Percentiles rank a stretch among this genome's conserved stretches.
phyloP scores from a whole-genome alignment of 306 rosid genomes.

The Gleditsia sinensis region DNA sequence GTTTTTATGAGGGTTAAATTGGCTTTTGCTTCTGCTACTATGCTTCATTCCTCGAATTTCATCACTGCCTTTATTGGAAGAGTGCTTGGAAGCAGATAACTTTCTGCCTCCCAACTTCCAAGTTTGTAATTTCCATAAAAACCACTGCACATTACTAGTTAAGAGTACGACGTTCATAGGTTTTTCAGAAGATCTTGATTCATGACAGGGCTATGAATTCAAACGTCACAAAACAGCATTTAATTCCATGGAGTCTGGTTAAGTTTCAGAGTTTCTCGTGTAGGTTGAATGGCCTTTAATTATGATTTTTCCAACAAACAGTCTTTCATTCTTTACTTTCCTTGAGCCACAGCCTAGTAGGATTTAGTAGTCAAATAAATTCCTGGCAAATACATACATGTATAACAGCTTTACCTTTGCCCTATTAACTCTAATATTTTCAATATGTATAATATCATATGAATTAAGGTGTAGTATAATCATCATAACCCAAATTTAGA shows the following conservation, averaged over 20 bases:
- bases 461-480: neutral
- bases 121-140: neutral
- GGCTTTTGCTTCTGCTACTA: neutral
- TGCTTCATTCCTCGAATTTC: neutral
- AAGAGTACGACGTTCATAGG: no score
- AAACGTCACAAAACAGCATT: neutral
- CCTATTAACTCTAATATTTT: no score
- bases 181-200: neutral
- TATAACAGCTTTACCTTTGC: neutral
- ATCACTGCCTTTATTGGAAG: neutral
- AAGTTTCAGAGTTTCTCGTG: no score
- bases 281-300: neutral
- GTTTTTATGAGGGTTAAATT: neutral
- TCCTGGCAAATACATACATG: no score
- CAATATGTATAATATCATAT: no score
- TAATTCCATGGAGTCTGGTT: neutral
- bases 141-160: no score
- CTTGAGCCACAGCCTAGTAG: no score
- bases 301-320: no score
- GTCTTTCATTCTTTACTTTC: neutral
- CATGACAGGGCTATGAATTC: neutral
- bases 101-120: neutral
- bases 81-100: neutral
- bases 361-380: no score
- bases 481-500: neutral